Evolutionary conservation across 495 filamentous ascomycete species (phyloP).

Genomic region (Hypoxylon crocopeplum): DNA sequence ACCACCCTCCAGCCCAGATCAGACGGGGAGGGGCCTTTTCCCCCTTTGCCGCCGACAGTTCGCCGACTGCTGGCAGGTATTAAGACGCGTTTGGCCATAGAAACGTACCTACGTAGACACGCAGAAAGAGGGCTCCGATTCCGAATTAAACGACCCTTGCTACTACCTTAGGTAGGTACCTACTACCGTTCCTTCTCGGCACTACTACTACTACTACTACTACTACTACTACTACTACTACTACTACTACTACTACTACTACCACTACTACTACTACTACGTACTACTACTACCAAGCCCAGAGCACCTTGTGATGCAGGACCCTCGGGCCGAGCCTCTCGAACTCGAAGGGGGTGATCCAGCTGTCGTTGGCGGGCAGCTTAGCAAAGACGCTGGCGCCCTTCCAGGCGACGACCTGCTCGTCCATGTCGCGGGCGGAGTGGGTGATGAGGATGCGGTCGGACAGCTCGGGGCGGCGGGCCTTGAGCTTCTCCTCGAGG

Average conservation of each 20-base stretch:
- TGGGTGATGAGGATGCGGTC: slow-evolving; percentile 89
- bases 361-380: slow-evolving; percentile 88
- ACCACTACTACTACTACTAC: no score
- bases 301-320: slow-evolving; percentile 88
- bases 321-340: slow-evolving; percentile 81
- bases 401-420: slow-evolving; percentile 96
- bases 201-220: no score
- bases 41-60: no score
- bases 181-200: no score
- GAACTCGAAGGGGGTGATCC: slow-evolving; percentile 89
- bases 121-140: no score
- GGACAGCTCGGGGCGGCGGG: slow-evolving; percentile 68
- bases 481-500: slow-evolving; percentile 80
- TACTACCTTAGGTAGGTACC: no score
- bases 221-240: no score
- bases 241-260: no score
- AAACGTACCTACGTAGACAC: no score
- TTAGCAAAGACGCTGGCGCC: slow-evolving; percentile 97
- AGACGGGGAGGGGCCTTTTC: neutral
- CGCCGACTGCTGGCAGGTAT: no score
- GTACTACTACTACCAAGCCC: slow-evolving; percentile 57
- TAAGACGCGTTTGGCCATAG: no score
- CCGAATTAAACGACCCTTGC: no score
- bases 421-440: slow-evolving; percentile 90
- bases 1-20: neutral